A percentile compares a stretch with the other conserved stretches of the same genome.
These are phyloP conservation scores for Elsinoe necatrix DNA, from an alignment of 2,329 filamentous ascomycete genomes.

Conservation along the genomic window DNA sequence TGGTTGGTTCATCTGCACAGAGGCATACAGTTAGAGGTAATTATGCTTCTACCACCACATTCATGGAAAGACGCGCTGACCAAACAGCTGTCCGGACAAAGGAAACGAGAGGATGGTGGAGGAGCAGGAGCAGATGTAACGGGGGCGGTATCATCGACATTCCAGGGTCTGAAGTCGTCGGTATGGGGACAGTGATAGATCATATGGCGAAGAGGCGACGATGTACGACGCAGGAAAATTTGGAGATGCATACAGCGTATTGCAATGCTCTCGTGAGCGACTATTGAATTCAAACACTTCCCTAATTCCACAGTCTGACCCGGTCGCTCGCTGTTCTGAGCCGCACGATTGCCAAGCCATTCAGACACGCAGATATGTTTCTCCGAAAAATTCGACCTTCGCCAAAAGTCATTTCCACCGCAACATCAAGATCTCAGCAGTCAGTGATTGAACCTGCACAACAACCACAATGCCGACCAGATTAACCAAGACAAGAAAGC, in stretches of 20 bases:
- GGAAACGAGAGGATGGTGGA: constrained; percentile 54
- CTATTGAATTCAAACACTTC: background rate
- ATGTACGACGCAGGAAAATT: background rate
- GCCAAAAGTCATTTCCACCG: background rate
- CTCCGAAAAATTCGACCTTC: constrained; percentile 10
- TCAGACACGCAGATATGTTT: constrained; percentile 6
- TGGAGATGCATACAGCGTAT: background rate
- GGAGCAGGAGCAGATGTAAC: constrained; percentile 21
- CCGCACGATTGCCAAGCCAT: background rate
- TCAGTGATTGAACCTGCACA: constrained; percentile 11
- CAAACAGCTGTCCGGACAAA: constrained; percentile 51
- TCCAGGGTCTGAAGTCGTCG: constrained; percentile 33
- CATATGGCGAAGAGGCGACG: background rate
- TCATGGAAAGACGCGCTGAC: constrained; percentile 3
- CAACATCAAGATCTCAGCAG: constrained; percentile 4
- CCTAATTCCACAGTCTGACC: background rate
- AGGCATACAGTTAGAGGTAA: constrained; percentile 74
- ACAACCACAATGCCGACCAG: constrained; percentile 62
- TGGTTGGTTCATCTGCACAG: constrained; percentile 96
- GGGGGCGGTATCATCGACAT: constrained; percentile 24
- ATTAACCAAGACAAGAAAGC: constrained; percentile 69
- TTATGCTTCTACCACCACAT: constrained; percentile 18
- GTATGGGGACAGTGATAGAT: constrained; percentile 30
- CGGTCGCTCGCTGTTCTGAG: background rate
- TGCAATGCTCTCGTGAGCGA: background rate